A percentile compares a stretch with the other conserved stretches of the same genome.
Evolutionary conservation across 305 asterid genomes (phyloP).

Genomic region (Vinca major): DNA sequence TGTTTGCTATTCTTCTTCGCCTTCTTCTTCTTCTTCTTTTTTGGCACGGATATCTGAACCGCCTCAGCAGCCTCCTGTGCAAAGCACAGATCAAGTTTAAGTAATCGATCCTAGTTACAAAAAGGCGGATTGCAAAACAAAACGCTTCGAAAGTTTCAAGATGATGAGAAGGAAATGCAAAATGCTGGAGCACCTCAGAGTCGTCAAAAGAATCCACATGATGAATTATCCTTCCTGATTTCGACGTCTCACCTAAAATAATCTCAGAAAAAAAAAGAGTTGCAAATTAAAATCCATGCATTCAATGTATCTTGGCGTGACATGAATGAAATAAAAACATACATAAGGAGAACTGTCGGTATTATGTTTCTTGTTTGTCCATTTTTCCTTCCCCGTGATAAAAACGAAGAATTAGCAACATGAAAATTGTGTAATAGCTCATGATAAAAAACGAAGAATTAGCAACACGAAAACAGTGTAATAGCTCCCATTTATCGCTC

Average conservation of each 20-base stretch:
- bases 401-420: not conserved
- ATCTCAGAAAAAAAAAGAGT: conserved; percentile 9
- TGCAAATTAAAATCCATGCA: not conserved
- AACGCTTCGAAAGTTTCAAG: not conserved
- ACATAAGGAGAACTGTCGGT: not conserved
- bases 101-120: not conserved
- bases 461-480: not conserved
- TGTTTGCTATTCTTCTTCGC: conserved; percentile 34
- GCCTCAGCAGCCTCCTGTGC: conserved; percentile 34
- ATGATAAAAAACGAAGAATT: not conserved
- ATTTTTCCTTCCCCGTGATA: not conserved
- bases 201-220: conserved; percentile 74
- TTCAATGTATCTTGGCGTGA: not conserved
- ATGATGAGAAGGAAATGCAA: conserved; percentile 3
- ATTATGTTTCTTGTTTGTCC: not conserved
- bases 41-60: conserved; percentile 19
- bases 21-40: conserved; percentile 50
- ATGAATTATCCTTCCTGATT: conserved; percentile 64
- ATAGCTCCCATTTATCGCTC: not conserved
- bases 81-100: conserved; percentile 15
- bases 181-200: conserved; percentile 37
- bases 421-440: not conserved
- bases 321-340: not conserved
- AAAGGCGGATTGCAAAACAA: conserved; percentile 7
- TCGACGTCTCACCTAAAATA: conserved; percentile 63